These are phyloP conservation scores for Diaporthe caulivora DNA, from an alignment of 2,329 filamentous ascomycete species.

Conservation along the genomic window DNA sequence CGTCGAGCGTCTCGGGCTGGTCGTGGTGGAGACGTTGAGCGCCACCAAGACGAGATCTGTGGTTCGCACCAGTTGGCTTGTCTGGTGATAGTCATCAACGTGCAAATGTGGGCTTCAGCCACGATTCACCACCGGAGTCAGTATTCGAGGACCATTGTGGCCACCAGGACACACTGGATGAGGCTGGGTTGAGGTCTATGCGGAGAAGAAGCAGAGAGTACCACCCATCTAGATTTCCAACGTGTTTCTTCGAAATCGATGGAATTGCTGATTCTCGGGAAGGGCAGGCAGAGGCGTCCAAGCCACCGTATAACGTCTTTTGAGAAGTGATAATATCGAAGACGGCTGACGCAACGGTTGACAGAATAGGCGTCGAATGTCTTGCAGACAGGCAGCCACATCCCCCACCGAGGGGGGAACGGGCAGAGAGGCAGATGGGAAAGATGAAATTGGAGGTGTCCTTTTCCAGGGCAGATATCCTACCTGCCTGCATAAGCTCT, in stretches of 20 bases:
- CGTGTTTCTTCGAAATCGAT: background rate
- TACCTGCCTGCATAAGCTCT: slow-evolving; percentile 10
- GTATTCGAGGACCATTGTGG: background rate
- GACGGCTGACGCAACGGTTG: background rate
- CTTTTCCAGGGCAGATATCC: background rate
- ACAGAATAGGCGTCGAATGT: background rate
- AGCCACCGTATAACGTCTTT: slow-evolving; percentile 3
- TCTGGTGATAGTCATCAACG: background rate
- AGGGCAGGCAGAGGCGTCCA: background rate
- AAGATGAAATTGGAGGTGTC: background rate
- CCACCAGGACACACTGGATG: too few species aligned
- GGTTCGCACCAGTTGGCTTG: background rate
- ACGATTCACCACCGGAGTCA: background rate
- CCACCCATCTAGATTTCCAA: background rate
- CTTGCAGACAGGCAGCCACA: background rate
- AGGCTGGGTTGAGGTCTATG: background rate
- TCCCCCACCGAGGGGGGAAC: background rate
- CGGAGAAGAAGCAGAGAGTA: background rate
- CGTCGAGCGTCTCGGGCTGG: background rate
- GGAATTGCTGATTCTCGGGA: background rate
- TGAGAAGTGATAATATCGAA: background rate
- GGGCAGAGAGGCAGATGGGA: background rate
- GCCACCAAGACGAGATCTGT: background rate
- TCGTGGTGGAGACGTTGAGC: slow-evolving; percentile 3
- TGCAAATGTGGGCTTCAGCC: too few species aligned